phyloP scores from a whole-genome alignment of 192 early-diverging fungal genomes.

The Thamnidium elegans region DNA sequence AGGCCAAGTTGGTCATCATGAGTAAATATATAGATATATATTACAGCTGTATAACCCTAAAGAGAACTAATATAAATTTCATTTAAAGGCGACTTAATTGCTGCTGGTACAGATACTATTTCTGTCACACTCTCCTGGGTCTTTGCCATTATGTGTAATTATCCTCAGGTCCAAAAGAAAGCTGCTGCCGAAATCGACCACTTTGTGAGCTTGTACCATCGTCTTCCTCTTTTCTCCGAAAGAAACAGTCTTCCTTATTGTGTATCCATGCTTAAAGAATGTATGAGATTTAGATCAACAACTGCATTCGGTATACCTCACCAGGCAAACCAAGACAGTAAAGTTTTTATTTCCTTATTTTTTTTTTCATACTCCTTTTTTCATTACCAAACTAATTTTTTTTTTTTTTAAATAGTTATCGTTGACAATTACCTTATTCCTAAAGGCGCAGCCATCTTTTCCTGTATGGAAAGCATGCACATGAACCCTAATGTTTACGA shows the following conservation, averaged over 20 bases:
- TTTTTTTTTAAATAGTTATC: slow-evolving; percentile 10
- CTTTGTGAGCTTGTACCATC: not conserved
- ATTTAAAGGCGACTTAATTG: slow-evolving; percentile 9
- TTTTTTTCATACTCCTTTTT: not conserved
- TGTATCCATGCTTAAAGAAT: slow-evolving; percentile 23
- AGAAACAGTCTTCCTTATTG: slow-evolving; percentile 14
- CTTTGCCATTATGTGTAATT: slow-evolving; percentile 14
- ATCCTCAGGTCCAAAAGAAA: slow-evolving; percentile 22
- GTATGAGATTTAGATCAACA: slow-evolving; percentile 3
- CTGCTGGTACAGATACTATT: slow-evolving; percentile 19
- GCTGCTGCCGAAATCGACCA: slow-evolving; percentile 16
- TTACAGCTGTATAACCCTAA: no score
- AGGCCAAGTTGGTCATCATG: slow-evolving; percentile 1
- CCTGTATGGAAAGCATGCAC: slow-evolving; percentile 51
- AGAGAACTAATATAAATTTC: not conserved
- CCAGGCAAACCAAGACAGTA: slow-evolving; percentile 11
- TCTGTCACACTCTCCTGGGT: slow-evolving; percentile 21
- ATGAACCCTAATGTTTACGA: slow-evolving; percentile 30
- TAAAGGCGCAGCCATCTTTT: slow-evolving; percentile 40
- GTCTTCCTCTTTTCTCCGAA: slow-evolving; percentile 7
- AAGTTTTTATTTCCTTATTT: not conserved
- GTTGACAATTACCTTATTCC: slow-evolving; percentile 48
- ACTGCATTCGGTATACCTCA: slow-evolving; percentile 18
- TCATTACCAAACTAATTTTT: not conserved
- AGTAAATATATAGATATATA: no score